A percentile compares a stretch with the other conserved stretches of the same genome.
phyloP scores from a whole-genome alignment of 139 green algal species.

The Coccomyxa sp. region DNA sequence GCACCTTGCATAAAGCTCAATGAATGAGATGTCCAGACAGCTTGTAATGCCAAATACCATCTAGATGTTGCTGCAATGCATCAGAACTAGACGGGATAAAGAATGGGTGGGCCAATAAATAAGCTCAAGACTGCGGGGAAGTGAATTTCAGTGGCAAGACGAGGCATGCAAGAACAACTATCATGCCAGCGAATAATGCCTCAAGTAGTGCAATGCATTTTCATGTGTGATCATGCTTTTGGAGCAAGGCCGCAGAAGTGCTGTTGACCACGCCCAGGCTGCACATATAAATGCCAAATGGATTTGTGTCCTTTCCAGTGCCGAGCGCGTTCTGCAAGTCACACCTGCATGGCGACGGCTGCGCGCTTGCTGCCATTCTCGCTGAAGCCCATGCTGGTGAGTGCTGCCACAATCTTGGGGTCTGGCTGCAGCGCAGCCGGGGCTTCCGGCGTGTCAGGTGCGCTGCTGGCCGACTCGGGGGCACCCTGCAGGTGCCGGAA shows the following conservation, averaged over 20 bases:
- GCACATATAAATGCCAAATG: no score
- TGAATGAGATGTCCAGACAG: not conserved
- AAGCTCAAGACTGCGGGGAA: no score
- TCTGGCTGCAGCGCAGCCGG: slow-evolving; percentile 31
- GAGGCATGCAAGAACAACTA: no score
- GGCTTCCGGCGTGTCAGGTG: slow-evolving; percentile 5
- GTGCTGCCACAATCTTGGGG: slow-evolving; percentile 48
- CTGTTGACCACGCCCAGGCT: no score
- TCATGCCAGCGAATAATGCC: no score
- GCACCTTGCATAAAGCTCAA: not conserved
- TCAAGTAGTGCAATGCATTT: no score
- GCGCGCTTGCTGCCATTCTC: slow-evolving; percentile 76
- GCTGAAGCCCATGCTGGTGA: slow-evolving; percentile 88
- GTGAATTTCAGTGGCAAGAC: no score
- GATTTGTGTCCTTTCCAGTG: no score
- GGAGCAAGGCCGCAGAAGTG: no score
- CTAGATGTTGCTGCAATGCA: not conserved
- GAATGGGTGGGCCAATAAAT: no score
- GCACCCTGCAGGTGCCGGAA: slow-evolving; percentile 9
- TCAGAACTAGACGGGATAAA: no score
- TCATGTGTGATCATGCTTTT: no score
- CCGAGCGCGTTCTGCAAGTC: not conserved
- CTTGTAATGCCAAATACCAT: not conserved
- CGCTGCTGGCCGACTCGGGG: not conserved
- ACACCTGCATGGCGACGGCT: slow-evolving; percentile 43